Evolutionary conservation across 208 protist genomes (phyloP), one percentile per base, ranked within the genome.

Genomic region (Blastocrithidia nonstop): DNA sequence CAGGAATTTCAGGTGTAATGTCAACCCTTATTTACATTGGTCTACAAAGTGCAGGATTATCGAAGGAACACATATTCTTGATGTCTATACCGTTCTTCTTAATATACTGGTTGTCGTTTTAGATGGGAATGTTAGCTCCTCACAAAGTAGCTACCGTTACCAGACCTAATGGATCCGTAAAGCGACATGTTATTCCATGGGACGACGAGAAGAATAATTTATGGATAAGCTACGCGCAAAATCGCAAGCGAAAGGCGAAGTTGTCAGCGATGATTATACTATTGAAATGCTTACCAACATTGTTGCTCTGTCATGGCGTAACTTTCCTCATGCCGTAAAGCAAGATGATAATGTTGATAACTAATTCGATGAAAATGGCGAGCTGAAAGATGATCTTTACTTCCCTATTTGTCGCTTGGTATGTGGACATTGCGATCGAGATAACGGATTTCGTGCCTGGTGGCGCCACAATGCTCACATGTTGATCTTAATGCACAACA

Each of bases 1-100:
- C 88, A 6, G 88, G 88, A 35, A 68, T 88, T 21, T 88, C 88
- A 6, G 88, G 88, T 41, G 83, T 95, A 7, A 50, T 61, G 36
- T 60, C 79, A 1, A 66, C 82, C 23, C 46, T 87, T 0, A 50
- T 92, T 26, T 90, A 82, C 47, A 57, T 94, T n/a, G 63, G 45
- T 9, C 39, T 94, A 16, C 60, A 49, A 7, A 63, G 55, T 37
- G 68, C 66, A 3, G 65, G 66, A 0, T 28, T 93, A 21, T 61
- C 36, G 9, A 50, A 78, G 39, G 36, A 52, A 27, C 43, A 48
- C 3, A 80, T 75, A 13, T 94, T 94, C 28, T 63, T 88, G 17
- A 41, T 78, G 15, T 74, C 71, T 27, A 71, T 74, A 11, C 76
- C 79, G n/a, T 41, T 86, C 2, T 32, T 50, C 20, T 16, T 70